Base-by-base conservation (phyloP, 2,329 filamentous ascomycete species). In the Ophiostoma tasmaniense region DNA sequence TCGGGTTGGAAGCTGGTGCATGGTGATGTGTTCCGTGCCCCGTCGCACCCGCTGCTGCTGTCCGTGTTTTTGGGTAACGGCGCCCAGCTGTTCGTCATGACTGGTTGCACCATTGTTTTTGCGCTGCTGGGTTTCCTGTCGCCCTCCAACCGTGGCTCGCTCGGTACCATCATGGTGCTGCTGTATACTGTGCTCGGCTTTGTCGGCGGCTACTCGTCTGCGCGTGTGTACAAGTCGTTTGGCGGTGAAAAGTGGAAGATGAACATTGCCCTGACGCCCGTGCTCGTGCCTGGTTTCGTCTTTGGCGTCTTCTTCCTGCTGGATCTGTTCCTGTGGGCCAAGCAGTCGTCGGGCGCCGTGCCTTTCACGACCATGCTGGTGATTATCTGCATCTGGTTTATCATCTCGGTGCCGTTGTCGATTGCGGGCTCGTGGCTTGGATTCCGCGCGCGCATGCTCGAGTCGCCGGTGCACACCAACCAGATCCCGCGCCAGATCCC, bases 1-100 rank as follows among this genome's bases (percentile, higher is more conserved):
- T 97, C 93, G 11, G 95, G 95, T 71, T 99, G 95, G 95, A 99
- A 99, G 80, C 82, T 99, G 65, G 93, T 99, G 0, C 95, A 99
- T 75, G 95, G 95, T 68, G 95, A 99, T 78, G 94, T 98, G 39
- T 99, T 99, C 84, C 90, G 95, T 69, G 89, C 90, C 13, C 95
- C 95, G 3, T 87, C 89, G 73, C 89, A 91, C 71, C 91, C 93
- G 1, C 84, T 99, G 35, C 82, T 97, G 17, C 84, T 99, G 25
- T 93, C 93, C 69, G 84, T 99, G 7, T 84, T 99, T 72, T 85
- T 97, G 59, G 95, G 95, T 70, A 98, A 96, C 76, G 95, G 95
- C 71, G 92, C 92, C 13, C 95, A 99, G 80, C 87, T 99, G 3
- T 98, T 99, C 78, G 93, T 96, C 78, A 99, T 99, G 94, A 91